Evolutionary conservation across 148 eudicot species (phyloP), one percentile per base, ranked within the genome.

Genomic region (Dysphania ambrosioides): DNA sequence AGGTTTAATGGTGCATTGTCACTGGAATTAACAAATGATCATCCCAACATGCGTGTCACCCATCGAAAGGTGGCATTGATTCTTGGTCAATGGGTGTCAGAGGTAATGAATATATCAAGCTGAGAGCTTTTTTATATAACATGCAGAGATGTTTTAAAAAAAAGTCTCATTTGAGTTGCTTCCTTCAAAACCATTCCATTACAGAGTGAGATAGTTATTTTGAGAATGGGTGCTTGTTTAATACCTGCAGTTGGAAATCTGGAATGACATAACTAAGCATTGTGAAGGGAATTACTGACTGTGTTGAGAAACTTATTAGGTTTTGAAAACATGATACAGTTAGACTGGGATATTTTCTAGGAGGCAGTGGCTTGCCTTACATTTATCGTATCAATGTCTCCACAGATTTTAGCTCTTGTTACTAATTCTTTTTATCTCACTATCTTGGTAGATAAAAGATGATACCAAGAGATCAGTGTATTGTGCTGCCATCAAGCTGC

Each of bases 61-160:
- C 92, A 86, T 73, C 81, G 99, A 78, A 96, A 96, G 88, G 97
- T 92, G 83, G 97, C 97, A 56, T 81, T 96, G 57, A 89, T 96
- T 67, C 89, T 96, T 31, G 99, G 99, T 70, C 99, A 96, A 76
- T 96, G 99, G 99, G 97, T 96, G 77, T 96, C 99, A 32, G 99
- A 96, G 97, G 99, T 95, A 87, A 70, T 35, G 26, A 21, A 42
- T 40, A 26, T 64, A 34, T 44, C 18, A 66, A 66, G 59, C 36
- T 55, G 32, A 64, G 58, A 62, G 36, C n/a, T 51, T 65, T 51
- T 65, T 12, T 53, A 2, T 23, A 26, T 0, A 26, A 38, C 26
- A 9, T 63, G 58, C 36, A 26, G 35, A 41, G 51, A 16, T 60
- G 15, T 27, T n/a, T n/a, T n/a, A n/a, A n/a, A n/a, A n/a, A n/a